Evolutionary conservation across 805 yeast genomes (phyloP), one percentile per base, ranked within the genome.

Genomic region (Jamesozyma piceae): DNA sequence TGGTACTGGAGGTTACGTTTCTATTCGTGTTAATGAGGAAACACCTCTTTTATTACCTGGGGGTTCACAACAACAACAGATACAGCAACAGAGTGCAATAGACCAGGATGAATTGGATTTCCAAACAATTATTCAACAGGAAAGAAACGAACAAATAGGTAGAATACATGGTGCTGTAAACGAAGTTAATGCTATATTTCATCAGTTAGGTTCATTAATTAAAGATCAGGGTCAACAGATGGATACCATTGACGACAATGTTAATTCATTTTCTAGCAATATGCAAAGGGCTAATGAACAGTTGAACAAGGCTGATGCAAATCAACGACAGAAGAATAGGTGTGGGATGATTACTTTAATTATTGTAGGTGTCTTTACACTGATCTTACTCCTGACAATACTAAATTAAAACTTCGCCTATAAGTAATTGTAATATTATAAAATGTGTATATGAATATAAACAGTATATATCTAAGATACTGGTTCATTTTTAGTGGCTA

Each of bases 131-230:
- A 61, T 83, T 4, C 78, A 88, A 2, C 76, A 78, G 43, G 90
- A 86, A 54, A 67, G 96, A 43, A 80, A 82, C 41, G 65, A 75
- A 20, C 92, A 86, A 47, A 82, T 89, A 27, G 68, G 71, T 26
- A 78, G 76, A 47, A 80, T 88, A 8, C 79, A 82, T 35, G 76
- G 77, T 34, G 95, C 95, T 0, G 86, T 88, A 10, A 74, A 72
- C 41, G 96, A 89, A 50, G 85, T 89, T 34, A 88, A 89, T 60
- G 72, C 87, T 9, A 88, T 89, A 3, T 88, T 87, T 60, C 78
- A 78, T 50, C 95, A 88, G 53, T 62, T 89, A 43, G 87, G 88
- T 14, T 73, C 77, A 31, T 65, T 89, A 52, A 92, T 89, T 2
- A 69, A 73, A 41, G 89, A 86, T 60, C 97, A 89, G 58, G 95